Evolutionary conservation across 2,329 filamentous ascomycete genomes (phyloP).

Genomic region (Zalaria obscura): DNA sequence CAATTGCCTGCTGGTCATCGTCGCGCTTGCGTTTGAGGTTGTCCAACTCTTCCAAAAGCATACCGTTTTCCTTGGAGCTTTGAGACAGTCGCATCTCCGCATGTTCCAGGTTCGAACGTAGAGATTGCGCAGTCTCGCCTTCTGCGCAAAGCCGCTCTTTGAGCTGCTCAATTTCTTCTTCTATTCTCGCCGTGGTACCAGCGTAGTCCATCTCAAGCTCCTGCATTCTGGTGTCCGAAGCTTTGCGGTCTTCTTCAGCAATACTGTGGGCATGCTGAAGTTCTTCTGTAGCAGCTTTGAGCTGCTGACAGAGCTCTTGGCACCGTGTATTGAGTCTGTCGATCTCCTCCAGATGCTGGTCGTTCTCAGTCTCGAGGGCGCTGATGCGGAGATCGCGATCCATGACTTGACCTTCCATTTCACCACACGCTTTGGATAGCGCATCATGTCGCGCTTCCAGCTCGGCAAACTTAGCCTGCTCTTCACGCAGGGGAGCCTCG

Average conservation of each 20-base stretch:
- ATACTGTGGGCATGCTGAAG: conserved; percentile 21
- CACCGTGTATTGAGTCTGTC: conserved; percentile 23
- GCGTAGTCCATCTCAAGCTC: conserved; percentile 29
- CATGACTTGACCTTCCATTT: conserved; percentile 22
- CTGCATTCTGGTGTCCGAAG: conserved; percentile 24
- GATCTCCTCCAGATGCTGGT: conserved; percentile 22
- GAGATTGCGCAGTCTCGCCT: background rate
- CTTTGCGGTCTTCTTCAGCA: conserved; percentile 24
- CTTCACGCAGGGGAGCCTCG: conserved; percentile 38
- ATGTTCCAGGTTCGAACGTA: too few species aligned
- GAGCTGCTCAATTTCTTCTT: conserved; percentile 29
- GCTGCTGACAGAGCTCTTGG: conserved; percentile 19
- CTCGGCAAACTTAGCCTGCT: conserved; percentile 21
- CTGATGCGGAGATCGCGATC: conserved; percentile 22
- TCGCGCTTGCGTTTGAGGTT: too few species aligned
- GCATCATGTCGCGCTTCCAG: conserved; percentile 22
- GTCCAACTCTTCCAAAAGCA: too few species aligned
- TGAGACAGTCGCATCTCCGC: too few species aligned
- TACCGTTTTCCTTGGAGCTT: too few species aligned
- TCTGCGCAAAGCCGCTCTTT: conserved; percentile 18
- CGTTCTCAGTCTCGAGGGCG: conserved; percentile 25
- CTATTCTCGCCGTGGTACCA: conserved; percentile 27
- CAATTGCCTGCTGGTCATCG: too few species aligned
- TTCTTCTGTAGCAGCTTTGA: conserved; percentile 20
- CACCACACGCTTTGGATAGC: conserved; percentile 19